Base-by-base conservation (phyloP, 164 flowering plant genomes). In the Vitis rupestris region DNA sequence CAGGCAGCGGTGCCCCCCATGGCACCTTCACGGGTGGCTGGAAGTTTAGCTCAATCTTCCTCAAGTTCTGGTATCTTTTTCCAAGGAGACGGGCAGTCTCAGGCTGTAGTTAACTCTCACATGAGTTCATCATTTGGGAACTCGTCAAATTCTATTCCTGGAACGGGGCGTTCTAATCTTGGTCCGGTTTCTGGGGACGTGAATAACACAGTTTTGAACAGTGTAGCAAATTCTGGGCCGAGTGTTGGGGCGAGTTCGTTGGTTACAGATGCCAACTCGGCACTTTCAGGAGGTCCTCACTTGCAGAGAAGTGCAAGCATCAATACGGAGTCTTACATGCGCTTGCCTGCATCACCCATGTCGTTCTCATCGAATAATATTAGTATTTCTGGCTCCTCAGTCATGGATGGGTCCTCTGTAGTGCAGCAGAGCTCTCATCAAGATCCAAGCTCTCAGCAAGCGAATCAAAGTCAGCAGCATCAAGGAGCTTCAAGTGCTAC, bases 251-350 rank as follows among this genome's bases (percentile, higher is more conserved):
- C 96, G 31, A 91, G 97, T 77, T 95, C 99, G 10, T 75, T 93
- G 79, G 97, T 93, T 27, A 91, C 99, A 54, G 98, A 93, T 84
- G 98, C 98, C 9, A 95, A 93, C 71, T 95, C 99, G 6, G 90
- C 88, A 2, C 83, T 89, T 64, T 93, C 99, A 8, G 98, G 98
- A n/a, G 99, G 95, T 30, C 92, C 97, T 49, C 90, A 83, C 74
- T 75, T 93, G 76, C 99, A 96, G 84, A 88, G 98, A 86, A 93
- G 95, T 84, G 90, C 94, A 2, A 96, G 98, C 82, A 79, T 90
- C 55, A 93, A 89, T 75, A 86, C 85, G 9, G 98, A 91, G 2
- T 87, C 97, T 0, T 90, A 89, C 69, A 62, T 84, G 82, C 87
- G 98, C 12, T 70, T 89, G 62, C 99, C 97, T 10, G 88, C 97